Evolutionary conservation across 163 green algal genomes (phyloP).

Genomic region (Smithsoniella earleae): DNA sequence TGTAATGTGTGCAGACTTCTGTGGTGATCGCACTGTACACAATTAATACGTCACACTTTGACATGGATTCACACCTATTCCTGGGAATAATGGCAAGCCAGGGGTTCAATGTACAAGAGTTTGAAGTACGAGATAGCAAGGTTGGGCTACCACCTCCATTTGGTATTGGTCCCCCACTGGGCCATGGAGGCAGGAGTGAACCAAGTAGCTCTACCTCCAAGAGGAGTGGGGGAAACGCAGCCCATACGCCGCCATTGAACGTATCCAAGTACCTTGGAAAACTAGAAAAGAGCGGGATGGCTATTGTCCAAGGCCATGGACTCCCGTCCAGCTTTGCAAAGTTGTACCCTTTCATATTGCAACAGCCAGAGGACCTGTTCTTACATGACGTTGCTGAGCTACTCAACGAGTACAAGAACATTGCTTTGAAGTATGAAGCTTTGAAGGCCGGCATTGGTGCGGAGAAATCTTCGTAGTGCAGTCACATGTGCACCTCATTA

Average conservation of each 20-base stretch:
- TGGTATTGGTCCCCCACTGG: constrained; percentile 16
- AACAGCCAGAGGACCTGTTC: constrained; percentile 41
- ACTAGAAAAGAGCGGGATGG: constrained; percentile 9
- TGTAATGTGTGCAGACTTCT: constrained; percentile 24
- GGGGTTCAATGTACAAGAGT: constrained; percentile 13
- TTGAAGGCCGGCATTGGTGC: constrained; percentile 36
- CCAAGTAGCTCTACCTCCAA: not conserved
- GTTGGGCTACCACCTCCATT: constrained; percentile 20
- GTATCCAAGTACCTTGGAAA: not conserved
- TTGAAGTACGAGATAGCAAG: constrained; percentile 15
- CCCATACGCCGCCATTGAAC: not conserved
- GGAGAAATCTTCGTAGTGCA: not conserved
- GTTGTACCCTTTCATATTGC: constrained; percentile 6
- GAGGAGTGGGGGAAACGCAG: not conserved
- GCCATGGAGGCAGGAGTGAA: not conserved
- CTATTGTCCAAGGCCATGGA: not conserved
- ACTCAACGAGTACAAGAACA: constrained; percentile 80
- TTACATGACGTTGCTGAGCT: constrained; percentile 65
- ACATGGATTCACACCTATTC: constrained; percentile 8
- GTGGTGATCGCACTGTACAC: constrained; percentile 23
- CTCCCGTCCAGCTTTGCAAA: not conserved
- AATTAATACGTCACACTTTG: constrained; percentile 27
- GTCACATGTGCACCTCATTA: not conserved
- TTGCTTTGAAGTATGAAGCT: constrained; percentile 78
- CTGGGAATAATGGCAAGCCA: constrained; percentile 30